These are phyloP conservation scores for Nothophytophthora sp. DNA, from an alignment of 352 stramenopile species.

Conservation along the genomic window DNA sequence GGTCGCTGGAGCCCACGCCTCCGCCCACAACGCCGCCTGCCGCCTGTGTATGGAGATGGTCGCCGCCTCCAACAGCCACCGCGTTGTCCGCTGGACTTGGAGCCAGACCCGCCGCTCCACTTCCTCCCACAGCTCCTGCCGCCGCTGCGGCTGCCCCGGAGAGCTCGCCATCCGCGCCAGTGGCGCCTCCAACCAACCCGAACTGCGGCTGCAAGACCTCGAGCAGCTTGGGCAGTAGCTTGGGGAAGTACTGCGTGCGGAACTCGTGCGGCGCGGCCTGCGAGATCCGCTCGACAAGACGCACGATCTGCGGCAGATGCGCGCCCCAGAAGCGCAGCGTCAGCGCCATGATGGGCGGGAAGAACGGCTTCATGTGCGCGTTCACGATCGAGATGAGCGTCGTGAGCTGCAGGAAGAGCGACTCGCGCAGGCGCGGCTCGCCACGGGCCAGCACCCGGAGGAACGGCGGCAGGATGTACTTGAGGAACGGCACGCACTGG, in stretches of 20 bases:
- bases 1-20: constrained; percentile 17
- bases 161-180: constrained; percentile 36
- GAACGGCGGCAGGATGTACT: constrained; percentile 98
- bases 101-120: constrained; percentile 16
- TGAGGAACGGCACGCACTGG: constrained; percentile 94
- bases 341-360: constrained; percentile 96
- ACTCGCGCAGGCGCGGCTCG: constrained; percentile 91
- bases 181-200: constrained; percentile 66
- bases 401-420: constrained; percentile 96
- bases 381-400: constrained; percentile 96
- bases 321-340: constrained; percentile 96
- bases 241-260: constrained; percentile 82
- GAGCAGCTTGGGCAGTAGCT: constrained; percentile 88
- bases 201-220: constrained; percentile 83
- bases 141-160: constrained; percentile 8
- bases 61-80: constrained; percentile 9
- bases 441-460: constrained; percentile 91
- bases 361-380: constrained; percentile 96
- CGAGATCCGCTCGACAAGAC: constrained; percentile 92
- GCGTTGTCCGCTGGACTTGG: constrained; percentile 15
- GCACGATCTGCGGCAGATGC: constrained; percentile 96
- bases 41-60: constrained; percentile 16
- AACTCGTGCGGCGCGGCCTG: constrained; percentile 81
- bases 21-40: constrained; percentile 6
- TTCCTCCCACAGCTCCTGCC: constrained; percentile 20